phyloP scores from a whole-genome alignment of 139 green algal genomes.

The Volvox africanus region DNA sequence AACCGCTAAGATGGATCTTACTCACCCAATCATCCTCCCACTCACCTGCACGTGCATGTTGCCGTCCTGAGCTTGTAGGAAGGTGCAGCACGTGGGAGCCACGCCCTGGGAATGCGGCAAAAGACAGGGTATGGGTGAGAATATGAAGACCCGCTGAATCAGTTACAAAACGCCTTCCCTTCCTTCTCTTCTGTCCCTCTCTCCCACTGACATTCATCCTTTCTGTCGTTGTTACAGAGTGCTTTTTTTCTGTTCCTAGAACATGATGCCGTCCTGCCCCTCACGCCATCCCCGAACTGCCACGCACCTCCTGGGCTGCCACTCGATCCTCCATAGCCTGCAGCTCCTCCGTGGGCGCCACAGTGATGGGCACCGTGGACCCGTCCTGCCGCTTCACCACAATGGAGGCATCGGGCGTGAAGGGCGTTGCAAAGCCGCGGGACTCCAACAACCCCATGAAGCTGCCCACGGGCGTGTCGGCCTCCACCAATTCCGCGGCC shows the following conservation, averaged over 20 bases:
- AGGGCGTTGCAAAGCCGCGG: slow-evolving; percentile 47
- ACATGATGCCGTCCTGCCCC: not conserved
- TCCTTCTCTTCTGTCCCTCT: too few relatives aligned
- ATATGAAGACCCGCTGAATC: too few relatives aligned
- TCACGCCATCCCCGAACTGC: not conserved
- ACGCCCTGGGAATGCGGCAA: slow-evolving; percentile 42
- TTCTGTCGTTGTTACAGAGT: too few relatives aligned
- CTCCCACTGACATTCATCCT: too few relatives aligned
- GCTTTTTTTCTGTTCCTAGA: too few relatives aligned
- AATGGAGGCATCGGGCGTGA: slow-evolving; percentile 31
- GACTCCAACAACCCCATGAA: slow-evolving; percentile 50
- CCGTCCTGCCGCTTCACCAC: slow-evolving; percentile 53
- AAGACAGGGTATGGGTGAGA: too few relatives aligned
- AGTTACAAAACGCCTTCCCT: too few relatives aligned
- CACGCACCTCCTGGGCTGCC: slow-evolving; percentile 21
- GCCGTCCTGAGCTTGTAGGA: slow-evolving; percentile 65
- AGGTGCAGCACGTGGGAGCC: slow-evolving; percentile 38
- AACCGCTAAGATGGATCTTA: not conserved
- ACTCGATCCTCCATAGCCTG: slow-evolving; percentile 29
- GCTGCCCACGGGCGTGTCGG: slow-evolving; percentile 52
- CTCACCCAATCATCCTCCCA: not conserved
- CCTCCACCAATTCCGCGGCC: slow-evolving; percentile 54
- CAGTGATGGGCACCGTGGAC: slow-evolving; percentile 31
- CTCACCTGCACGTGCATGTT: slow-evolving; percentile 57
- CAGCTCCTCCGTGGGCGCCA: slow-evolving; percentile 10